These are phyloP conservation scores for Hypsizygus marmoreus DNA, from an alignment of 768 basidiomycete genomes.

Conservation along the genomic window DNA sequence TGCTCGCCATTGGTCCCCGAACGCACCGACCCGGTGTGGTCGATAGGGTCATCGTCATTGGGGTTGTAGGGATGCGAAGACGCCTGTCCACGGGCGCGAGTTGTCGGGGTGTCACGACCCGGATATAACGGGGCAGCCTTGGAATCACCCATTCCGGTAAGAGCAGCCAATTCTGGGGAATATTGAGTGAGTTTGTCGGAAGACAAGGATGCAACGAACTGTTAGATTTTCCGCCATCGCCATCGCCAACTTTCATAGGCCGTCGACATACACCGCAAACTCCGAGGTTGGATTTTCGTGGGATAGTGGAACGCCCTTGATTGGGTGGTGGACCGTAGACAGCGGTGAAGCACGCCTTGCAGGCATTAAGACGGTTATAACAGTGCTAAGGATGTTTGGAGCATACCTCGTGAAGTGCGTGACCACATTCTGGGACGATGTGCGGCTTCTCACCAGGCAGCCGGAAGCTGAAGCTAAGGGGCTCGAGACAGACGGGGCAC, in stretches of 20 bases:
- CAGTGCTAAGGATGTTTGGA: conserved; percentile 6
- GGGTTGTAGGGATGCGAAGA: conserved; percentile 59
- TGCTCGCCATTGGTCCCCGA: conserved; percentile 47
- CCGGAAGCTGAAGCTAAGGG: conserved; percentile 89
- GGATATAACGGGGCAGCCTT: conserved; percentile 59
- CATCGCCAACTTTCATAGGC: conserved; percentile 94
- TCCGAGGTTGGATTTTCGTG: conserved; percentile 80
- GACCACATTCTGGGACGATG: conserved; percentile 96
- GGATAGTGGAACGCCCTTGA: conserved; percentile 52
- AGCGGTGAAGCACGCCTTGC: conserved; percentile 91
- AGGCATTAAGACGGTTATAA: conserved; percentile 12
- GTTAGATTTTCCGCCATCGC: conserved; percentile 83
- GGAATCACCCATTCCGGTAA: conserved; percentile 85
- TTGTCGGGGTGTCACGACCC: conserved; percentile 63
- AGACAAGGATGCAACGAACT: conserved; percentile 54
- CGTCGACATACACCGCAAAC: conserved; percentile 97
- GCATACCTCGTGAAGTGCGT: conserved; percentile 90
- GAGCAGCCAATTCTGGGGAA: conserved; percentile 81
- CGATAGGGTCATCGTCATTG: conserved; percentile 84
- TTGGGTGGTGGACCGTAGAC: conserved; percentile 89
- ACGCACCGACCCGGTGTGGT: conserved; percentile 53
- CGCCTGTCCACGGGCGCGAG: conserved; percentile 35
- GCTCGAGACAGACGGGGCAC: conserved; percentile 97
- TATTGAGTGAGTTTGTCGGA: conserved; percentile 10
- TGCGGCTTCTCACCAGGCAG: conserved; percentile 97